These are phyloP conservation scores for Entrophospora sp. DNA, from an alignment of 192 early-diverging fungal species.

Conservation along the genomic window DNA sequence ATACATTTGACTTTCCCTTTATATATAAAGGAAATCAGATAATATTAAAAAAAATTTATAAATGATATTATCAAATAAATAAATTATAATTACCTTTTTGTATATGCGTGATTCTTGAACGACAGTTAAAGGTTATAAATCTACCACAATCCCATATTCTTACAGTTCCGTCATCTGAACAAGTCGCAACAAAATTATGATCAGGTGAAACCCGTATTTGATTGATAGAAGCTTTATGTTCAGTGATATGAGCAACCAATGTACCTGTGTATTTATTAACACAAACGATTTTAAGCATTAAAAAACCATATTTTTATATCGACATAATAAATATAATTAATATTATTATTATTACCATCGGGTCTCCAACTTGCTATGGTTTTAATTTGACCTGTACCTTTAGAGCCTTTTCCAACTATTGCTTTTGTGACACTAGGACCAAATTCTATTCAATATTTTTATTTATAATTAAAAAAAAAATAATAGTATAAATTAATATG, in stretches of 20 bases:
- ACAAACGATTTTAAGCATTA: no score
- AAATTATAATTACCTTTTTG: constrained; percentile 42
- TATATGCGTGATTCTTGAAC: constrained; percentile 61
- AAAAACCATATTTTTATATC: no score
- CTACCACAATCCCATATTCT: constrained; percentile 77
- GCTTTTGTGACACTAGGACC: constrained; percentile 5
- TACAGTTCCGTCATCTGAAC: constrained; percentile 74
- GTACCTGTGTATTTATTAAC: no score
- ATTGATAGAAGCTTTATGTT: constrained; percentile 75
- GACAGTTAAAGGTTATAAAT: constrained; percentile 74
- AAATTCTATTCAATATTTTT: no score
- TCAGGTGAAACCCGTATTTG: constrained; percentile 62
- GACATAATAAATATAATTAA: no score
- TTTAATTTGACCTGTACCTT: constrained; percentile 25
- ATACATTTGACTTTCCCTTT: constrained; percentile 68
- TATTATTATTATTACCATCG: constrained; percentile 48
- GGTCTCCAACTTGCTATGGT: constrained; percentile 62
- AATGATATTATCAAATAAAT: not conserved
- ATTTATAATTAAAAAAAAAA: no score
- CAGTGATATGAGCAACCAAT: constrained; percentile 70
- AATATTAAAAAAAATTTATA: constrained; percentile 5
- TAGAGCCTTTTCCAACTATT: constrained; percentile 21
- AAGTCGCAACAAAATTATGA: constrained; percentile 68
- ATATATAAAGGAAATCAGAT: constrained; percentile 26
- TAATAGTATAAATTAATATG: not conserved